These are phyloP conservation scores for Quercus mongolica DNA, from an alignment of 306 rosid species.

Conservation along the genomic window DNA sequence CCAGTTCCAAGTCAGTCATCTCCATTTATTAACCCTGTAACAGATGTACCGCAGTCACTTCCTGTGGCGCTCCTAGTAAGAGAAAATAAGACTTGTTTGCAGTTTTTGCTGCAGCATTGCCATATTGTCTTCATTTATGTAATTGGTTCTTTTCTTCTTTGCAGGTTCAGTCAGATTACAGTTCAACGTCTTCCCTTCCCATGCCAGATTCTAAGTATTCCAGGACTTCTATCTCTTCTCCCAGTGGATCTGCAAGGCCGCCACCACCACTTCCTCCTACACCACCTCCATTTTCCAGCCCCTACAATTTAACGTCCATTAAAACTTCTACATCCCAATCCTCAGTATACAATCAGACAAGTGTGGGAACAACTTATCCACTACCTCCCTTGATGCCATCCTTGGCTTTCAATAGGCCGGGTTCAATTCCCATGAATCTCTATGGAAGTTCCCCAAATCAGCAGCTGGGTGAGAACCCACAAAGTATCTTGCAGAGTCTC, in stretches of 20 bases:
- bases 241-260: conserved; percentile 69
- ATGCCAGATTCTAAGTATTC: conserved; percentile 62
- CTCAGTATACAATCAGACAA: conserved; percentile 52
- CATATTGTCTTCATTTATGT: conserved; percentile 13
- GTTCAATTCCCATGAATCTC: conserved; percentile 51
- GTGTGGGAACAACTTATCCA: conserved; percentile 46
- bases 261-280: conserved; percentile 99
- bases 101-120: conserved; percentile 9
- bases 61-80: conserved; percentile 59
- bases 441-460: conserved; percentile 62
- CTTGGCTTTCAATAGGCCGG: conserved; percentile 52
- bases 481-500: conserved; percentile 54
- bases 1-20: conserved; percentile 57
- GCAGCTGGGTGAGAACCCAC: conserved; percentile 67
- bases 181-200: conserved; percentile 50
- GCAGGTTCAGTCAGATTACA: conserved; percentile 76
- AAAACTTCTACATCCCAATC: conserved; percentile 61
- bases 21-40: conserved; percentile 51
- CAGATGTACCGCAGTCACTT: conserved; percentile 53
- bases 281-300: conserved; percentile 83
- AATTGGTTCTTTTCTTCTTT: conserved; percentile 9
- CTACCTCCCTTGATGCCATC: conserved; percentile 49
- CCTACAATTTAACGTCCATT: conserved; percentile 53
- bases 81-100: conserved; percentile 23
- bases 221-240: conserved; percentile 60